phyloP scores from a whole-genome alignment of 2,329 filamentous ascomycete species.

The Talaromyces sp. region DNA sequence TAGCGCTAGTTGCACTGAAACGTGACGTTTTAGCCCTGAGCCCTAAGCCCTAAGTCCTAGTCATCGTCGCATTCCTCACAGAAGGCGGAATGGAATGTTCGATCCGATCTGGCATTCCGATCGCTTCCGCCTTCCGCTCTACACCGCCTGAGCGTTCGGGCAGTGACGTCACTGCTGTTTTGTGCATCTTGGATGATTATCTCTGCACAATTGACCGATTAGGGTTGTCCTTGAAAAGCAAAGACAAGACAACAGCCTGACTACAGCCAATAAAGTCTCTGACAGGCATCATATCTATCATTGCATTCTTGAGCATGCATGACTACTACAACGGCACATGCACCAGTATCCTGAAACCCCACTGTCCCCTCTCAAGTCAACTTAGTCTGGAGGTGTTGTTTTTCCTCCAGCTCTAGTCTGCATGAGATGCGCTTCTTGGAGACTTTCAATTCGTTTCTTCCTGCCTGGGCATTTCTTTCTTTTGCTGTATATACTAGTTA shows the following conservation, averaged over 20 bases:
- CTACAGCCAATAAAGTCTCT: neutral
- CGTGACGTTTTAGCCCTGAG: conserved; percentile 10
- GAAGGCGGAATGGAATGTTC: neutral
- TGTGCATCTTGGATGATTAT: no score
- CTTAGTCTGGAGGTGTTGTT: neutral
- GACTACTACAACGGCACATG: neutral
- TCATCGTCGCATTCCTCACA: neutral
- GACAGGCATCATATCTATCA: neutral
- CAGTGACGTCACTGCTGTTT: neutral
- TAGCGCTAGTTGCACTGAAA: neutral
- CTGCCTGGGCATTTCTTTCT: no score
- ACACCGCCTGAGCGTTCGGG: neutral
- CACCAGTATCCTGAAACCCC: neutral
- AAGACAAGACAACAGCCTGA: neutral
- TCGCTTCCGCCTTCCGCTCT: neutral
- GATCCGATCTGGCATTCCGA: neutral
- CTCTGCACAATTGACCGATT: neutral
- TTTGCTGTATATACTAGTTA: no score
- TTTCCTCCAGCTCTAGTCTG: neutral
- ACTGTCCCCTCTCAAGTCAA: neutral
- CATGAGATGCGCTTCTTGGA: neutral
- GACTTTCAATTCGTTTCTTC: neutral
- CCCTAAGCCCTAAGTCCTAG: conserved; percentile 10
- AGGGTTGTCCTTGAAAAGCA: neutral
- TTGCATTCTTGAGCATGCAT: neutral